Conservation (phyloP, 495 filamentous ascomycete genomes). For the Rusavskia elegans region DNA sequence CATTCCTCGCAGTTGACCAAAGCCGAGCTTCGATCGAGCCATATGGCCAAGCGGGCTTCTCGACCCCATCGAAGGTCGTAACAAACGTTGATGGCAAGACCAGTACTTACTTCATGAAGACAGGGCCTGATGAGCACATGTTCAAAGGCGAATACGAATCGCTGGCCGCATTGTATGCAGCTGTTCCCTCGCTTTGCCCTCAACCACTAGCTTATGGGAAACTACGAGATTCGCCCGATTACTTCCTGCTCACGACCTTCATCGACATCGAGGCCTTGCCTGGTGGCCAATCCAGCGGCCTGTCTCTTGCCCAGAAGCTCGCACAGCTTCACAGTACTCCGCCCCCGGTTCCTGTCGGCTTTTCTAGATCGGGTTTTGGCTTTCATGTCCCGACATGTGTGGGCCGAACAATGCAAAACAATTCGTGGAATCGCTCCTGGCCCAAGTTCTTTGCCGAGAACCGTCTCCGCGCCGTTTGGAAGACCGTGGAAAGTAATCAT, state of each 20-base stretch:
- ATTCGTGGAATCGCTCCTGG: conserved; percentile 33
- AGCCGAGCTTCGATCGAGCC: neutral
- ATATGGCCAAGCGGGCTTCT: neutral
- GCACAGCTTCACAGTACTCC: conserved; percentile 66
- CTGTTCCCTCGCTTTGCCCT: conserved; percentile 60
- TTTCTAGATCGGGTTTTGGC: conserved; percentile 48
- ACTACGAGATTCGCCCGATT: conserved; percentile 23
- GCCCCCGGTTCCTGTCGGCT: conserved; percentile 45
- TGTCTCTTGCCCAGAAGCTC: conserved; percentile 56
- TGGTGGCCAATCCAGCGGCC: conserved; percentile 16
- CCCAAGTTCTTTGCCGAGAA: conserved; percentile 68
- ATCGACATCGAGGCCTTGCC: conserved; percentile 30
- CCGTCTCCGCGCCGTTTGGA: conserved; percentile 48
- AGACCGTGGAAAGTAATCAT: conserved; percentile 38
- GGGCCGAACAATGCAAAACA: neutral
- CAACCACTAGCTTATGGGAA: conserved; percentile 57
- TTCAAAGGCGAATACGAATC: conserved; percentile 57
- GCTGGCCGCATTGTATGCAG: conserved; percentile 58
- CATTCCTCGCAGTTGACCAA: neutral
- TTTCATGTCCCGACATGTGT: conserved; percentile 35
- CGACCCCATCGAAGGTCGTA: neutral
- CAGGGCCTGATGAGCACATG: neutral
- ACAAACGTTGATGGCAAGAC: neutral
- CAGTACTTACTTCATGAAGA: neutral
- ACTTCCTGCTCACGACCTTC: conserved; percentile 70